Percentiles rank a stretch among this genome's conserved stretches.
These are phyloP conservation scores for Macrotyloma uniflorum DNA, from an alignment of 306 rosid species.

Conservation along the genomic window DNA sequence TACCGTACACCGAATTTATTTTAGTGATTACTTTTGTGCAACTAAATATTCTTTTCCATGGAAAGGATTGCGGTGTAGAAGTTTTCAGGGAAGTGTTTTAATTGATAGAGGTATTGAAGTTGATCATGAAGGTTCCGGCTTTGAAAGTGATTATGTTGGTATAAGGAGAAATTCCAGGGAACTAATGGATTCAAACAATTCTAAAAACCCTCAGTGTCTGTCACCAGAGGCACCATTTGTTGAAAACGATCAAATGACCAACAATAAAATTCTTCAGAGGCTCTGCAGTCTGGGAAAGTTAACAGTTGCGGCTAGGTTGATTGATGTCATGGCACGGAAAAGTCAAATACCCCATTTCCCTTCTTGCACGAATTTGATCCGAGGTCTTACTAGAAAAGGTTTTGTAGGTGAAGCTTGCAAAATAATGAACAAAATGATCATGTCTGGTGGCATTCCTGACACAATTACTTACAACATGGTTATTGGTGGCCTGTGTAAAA, in stretches of 20 bases:
- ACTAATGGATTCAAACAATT: slow-evolving; percentile 41
- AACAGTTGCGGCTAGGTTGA: slow-evolving; percentile 62
- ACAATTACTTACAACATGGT: slow-evolving; percentile 77
- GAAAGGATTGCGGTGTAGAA: slow-evolving; percentile 49
- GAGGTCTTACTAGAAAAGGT: slow-evolving; percentile 61
- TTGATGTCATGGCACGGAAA: slow-evolving; percentile 75
- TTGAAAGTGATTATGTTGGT: slow-evolving; percentile 34
- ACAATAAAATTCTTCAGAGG: slow-evolving; percentile 63
- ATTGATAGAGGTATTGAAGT: slow-evolving; percentile 60
- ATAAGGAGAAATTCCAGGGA: slow-evolving; percentile 42
- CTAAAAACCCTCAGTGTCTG: slow-evolving; percentile 40
- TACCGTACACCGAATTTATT: slow-evolving; percentile 30
- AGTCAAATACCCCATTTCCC: slow-evolving; percentile 76
- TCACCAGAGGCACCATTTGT: slow-evolving; percentile 57
- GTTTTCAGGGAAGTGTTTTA: slow-evolving; percentile 53
- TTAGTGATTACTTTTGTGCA: neutral
- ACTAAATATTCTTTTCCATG: slow-evolving; percentile 28
- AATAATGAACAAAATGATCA: slow-evolving; percentile 62
- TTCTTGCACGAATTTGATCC: slow-evolving; percentile 72
- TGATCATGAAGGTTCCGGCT: slow-evolving; percentile 44
- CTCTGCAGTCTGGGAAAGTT: slow-evolving; percentile 66
- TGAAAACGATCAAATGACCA: slow-evolving; percentile 58
- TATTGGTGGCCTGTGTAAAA: slow-evolving; percentile 70
- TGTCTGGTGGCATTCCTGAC: slow-evolving; percentile 91
- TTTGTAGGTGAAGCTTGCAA: slow-evolving; percentile 58